These are phyloP conservation scores for Cercophora newfieldiana DNA, from an alignment of 495 filamentous ascomycete genomes.

Conservation along the genomic window DNA sequence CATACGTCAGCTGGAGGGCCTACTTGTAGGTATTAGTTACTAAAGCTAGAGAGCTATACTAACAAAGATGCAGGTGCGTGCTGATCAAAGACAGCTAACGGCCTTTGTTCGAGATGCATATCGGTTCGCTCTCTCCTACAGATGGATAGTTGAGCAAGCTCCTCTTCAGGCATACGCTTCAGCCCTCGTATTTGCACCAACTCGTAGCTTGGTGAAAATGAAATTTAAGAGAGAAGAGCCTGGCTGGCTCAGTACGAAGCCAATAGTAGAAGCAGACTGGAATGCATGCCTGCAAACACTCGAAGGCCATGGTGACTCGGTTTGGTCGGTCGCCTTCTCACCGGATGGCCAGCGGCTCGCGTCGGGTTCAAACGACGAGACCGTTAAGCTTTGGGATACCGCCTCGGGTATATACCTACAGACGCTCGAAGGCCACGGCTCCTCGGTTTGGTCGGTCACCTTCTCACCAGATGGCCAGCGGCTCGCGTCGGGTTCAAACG, in stretches of 20 bases:
- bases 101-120: conserved; percentile 20
- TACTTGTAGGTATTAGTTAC: conserved; percentile 19
- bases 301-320: conserved; percentile 10
- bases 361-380: conserved; percentile 34
- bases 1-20: conserved; percentile 22
- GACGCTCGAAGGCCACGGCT: conserved; percentile 75
- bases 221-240: conserved; percentile 19
- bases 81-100: neutral
- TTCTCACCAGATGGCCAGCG: conserved; percentile 20
- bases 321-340: conserved; percentile 13
- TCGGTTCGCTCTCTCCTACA: conserved; percentile 34
- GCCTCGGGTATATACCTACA: conserved; percentile 71
- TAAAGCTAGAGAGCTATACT: neutral
- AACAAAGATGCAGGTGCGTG: neutral
- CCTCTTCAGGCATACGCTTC: conserved; percentile 25
- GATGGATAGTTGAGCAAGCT: conserved; percentile 27
- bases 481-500: conserved; percentile 33
- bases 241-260: conserved; percentile 25
- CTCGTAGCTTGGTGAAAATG: conserved; percentile 18
- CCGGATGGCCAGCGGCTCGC: conserved; percentile 26
- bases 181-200: conserved; percentile 20
- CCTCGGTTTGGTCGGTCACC: conserved; percentile 13
- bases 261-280: conserved; percentile 15
- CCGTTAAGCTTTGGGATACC: conserved; percentile 39
- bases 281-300: conserved; percentile 13